Base-by-base conservation (phyloP, 345 rosid species). In the Corchorus olitorius region DNA sequence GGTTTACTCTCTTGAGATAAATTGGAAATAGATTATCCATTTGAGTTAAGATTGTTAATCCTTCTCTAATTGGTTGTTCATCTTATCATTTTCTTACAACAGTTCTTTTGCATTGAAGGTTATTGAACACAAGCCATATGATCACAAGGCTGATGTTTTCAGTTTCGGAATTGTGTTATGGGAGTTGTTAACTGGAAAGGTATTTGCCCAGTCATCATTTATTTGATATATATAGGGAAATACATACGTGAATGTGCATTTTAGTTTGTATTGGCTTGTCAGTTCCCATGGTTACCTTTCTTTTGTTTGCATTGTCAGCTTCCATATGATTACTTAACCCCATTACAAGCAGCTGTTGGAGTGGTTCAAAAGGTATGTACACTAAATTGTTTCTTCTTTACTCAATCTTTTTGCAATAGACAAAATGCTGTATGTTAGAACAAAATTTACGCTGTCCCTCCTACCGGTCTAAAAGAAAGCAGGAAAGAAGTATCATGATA, bases 101-200 rank as follows among this genome's bases (percentile, higher is more conserved):
- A 52, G 76, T 76, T 73, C 56, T 89, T 79, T 78, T 84, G 81
- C 74, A 68, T 78, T 73, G 63, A 63, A 95, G 98, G 98, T 96
- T 78, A 96, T 96, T 70, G 98, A 92, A 75, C 98, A 93, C 93
- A 93, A 87, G 79, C 97, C 94, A 67, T 96, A 96, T 83, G 99
- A 96, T 85, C 99, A 96, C 87, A 96, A 92, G 85, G 97, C 98
- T 35, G 99, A 96, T 66, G 88, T 96, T 59, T 96, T 92, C 76
- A 96, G 98, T 88, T 96, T 93, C 39, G 99, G 88, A 37, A 79
- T 96, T 60, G 98, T 96, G 75, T 72, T 96, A 54, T 93, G 99
- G 98, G 99, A 96, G 86, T 70, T 96, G 83, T 77, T 96, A 80
- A 92, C 97, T 6, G 98, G 98, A 76, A 93, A 93, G 99, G 99